A percentile compares a stretch with the other conserved stretches of the same genome.
Evolutionary conservation across 2,329 filamentous ascomycete species (phyloP).

Genomic region (Bipolaris zeicola): DNA sequence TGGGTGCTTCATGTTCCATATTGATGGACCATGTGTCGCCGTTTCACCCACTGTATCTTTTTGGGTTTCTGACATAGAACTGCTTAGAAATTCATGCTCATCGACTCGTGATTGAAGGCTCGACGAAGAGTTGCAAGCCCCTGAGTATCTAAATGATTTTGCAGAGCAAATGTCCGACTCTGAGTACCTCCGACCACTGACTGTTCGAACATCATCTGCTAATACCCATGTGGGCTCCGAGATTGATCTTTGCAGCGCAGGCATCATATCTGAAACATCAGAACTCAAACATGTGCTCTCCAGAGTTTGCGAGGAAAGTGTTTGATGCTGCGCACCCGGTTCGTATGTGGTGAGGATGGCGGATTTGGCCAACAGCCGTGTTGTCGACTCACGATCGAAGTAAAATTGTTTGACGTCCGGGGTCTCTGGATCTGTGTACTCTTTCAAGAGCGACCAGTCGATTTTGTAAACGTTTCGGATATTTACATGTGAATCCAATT

Average conservation of each 20-base stretch:
- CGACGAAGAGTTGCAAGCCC: background rate
- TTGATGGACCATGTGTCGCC: background rate
- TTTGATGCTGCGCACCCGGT: slow-evolving; percentile 25
- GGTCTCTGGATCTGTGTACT: slow-evolving; percentile 35
- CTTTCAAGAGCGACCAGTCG: slow-evolving; percentile 33
- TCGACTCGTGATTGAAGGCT: slow-evolving; percentile 10
- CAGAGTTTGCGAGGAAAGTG: background rate
- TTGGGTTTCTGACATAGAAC: slow-evolving; percentile 4
- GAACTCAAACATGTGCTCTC: slow-evolving; percentile 26
- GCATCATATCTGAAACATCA: slow-evolving; percentile 22
- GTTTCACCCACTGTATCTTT: slow-evolving; percentile 8
- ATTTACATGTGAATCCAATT: slow-evolving; percentile 44
- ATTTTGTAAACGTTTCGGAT: slow-evolving; percentile 44
- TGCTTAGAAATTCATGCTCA: background rate
- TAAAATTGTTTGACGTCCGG: slow-evolving; percentile 21
- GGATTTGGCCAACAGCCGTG: slow-evolving; percentile 33
- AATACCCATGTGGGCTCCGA: slow-evolving; percentile 5
- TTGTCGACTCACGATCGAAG: slow-evolving; percentile 36
- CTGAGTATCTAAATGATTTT: background rate
- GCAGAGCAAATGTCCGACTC: slow-evolving; percentile 1
- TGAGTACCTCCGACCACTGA: background rate
- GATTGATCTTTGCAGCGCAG: slow-evolving; percentile 1
- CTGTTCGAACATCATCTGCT: background rate
- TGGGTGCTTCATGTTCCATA: slow-evolving; percentile 3
- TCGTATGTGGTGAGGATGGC: slow-evolving; percentile 38